phyloP scores from a whole-genome alignment of 2,329 filamentous ascomycete species.

The Fusarium luffae region DNA sequence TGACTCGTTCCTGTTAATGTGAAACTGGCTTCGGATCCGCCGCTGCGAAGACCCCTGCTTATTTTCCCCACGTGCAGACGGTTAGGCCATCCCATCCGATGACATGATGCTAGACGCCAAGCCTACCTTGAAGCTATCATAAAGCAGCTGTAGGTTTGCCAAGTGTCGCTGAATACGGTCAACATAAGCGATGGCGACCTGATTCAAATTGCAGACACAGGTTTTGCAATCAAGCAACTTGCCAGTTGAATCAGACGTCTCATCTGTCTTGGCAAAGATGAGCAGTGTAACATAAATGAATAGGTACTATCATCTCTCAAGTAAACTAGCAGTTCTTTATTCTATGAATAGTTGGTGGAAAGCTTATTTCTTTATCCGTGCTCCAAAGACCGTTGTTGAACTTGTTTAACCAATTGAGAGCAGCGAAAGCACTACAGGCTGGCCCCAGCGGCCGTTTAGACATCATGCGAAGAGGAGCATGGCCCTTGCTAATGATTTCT shows the following conservation, averaged over 20 bases:
- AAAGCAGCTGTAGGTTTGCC: neutral
- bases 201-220: neutral
- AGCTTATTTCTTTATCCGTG: neutral
- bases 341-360: neutral
- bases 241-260: neutral
- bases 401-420: neutral
- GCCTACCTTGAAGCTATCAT: neutral
- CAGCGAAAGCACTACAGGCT: neutral
- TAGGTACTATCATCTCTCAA: neutral
- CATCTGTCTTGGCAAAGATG: neutral
- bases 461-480: neutral
- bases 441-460: too few relatives aligned
- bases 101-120: neutral
- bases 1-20: neutral
- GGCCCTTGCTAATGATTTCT: neutral
- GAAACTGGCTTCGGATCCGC: constrained; percentile 19
- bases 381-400: neutral
- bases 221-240: neutral
- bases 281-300: neutral
- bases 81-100: neutral
- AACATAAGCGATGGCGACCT: neutral
- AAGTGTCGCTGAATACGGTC: neutral
- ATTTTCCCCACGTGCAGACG: neutral
- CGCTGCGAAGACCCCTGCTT: constrained; percentile 6
- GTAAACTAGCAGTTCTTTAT: neutral